Evolutionary conservation across 306 rosid genomes (phyloP).

Genomic region (Erythrophleum fordii): DNA sequence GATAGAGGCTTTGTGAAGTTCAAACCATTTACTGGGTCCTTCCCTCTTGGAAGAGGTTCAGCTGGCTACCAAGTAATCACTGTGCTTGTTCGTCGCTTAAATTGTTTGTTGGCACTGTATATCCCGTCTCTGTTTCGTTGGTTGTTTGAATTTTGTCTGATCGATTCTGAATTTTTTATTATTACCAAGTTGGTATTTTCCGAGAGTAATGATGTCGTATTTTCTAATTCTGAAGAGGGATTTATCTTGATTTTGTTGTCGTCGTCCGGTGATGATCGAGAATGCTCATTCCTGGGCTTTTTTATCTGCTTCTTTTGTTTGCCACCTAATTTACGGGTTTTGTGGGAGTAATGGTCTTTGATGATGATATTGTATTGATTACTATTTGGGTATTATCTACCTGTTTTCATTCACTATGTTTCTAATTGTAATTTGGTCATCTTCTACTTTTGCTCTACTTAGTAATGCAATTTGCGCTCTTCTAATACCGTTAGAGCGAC

Average conservation of each 20-base stretch:
- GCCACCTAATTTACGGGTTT: background rate
- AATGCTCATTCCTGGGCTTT: constrained; percentile 4
- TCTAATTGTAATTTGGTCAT: background rate
- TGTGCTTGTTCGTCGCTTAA: background rate
- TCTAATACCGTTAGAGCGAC: background rate
- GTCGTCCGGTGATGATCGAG: background rate
- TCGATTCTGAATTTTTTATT: background rate
- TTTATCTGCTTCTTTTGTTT: constrained; percentile 22
- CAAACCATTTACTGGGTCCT: constrained; percentile 49
- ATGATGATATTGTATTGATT: background rate
- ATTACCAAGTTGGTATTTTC: background rate
- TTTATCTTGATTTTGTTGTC: constrained; percentile 4
- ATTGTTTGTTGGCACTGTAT: background rate
- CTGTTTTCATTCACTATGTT: constrained; percentile 3
- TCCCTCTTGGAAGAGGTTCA: constrained; percentile 43
- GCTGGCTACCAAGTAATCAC: constrained; percentile 44
- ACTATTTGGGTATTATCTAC: background rate
- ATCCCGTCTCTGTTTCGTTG: background rate
- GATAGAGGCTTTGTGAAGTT: constrained; percentile 48
- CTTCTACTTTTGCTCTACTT: background rate
- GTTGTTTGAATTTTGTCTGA: constrained; percentile 9
- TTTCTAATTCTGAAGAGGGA: background rate
- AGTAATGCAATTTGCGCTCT: constrained; percentile 12
- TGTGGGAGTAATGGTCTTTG: background rate
- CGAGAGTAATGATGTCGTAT: background rate